Conservation (phyloP, 441 rosid genomes). For the Corymbia citriodora region DNA sequence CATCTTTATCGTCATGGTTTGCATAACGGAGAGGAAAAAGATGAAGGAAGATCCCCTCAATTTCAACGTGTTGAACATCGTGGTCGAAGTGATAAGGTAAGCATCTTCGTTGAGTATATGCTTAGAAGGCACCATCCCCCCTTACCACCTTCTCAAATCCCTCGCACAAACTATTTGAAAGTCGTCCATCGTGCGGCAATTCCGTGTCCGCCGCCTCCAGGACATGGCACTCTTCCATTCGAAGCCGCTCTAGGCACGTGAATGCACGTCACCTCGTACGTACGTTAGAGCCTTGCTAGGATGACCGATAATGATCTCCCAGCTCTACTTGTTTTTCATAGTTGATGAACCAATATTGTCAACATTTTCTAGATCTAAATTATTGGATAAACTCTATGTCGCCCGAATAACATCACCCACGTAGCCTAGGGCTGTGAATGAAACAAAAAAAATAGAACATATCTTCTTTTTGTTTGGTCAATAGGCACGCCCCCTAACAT, state of each 20-base stretch:
- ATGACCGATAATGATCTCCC: not conserved
- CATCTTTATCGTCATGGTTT: not conserved
- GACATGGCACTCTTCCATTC: not conserved
- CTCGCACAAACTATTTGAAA: too few relatives aligned
- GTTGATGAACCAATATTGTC: not conserved
- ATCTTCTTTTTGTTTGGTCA: not conserved
- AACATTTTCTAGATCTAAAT: slow-evolving; percentile 22
- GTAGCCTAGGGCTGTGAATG: not conserved
- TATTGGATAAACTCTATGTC: slow-evolving; percentile 22
- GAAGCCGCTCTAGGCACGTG: not conserved
- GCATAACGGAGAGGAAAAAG: slow-evolving; percentile 9
- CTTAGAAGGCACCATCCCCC: not conserved
- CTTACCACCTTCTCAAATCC: not conserved
- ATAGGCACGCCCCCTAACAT: not conserved
- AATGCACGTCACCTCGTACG: not conserved
- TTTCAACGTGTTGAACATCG: slow-evolving; percentile 1
- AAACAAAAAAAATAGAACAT: not conserved
- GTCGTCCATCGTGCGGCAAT: not conserved
- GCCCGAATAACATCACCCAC: not conserved
- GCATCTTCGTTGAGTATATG: not conserved
- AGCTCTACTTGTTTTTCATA: not conserved
- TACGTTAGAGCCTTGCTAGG: not conserved
- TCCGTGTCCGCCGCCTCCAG: too few relatives aligned
- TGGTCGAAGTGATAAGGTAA: not conserved
- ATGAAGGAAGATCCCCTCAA: not conserved